These are phyloP conservation scores for Epichloe scottii DNA, from an alignment of 2,329 filamentous ascomycete genomes.

Conservation along the genomic window DNA sequence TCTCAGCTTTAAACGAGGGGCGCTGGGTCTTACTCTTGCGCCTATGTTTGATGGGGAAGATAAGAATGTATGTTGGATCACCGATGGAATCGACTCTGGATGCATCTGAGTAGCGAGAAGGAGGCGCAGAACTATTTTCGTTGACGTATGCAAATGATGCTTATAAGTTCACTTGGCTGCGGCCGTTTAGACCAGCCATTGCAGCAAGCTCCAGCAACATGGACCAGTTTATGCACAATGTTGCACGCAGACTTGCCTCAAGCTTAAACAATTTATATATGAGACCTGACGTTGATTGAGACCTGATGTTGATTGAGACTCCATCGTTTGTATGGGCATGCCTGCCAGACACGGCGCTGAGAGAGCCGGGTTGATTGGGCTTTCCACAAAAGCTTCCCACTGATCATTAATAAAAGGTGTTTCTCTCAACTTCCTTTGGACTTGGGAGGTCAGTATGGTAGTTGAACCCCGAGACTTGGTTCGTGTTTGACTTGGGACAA, in stretches of 20 bases:
- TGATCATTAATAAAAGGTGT: neutral
- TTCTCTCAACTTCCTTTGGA: neutral
- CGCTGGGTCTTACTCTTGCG: neutral
- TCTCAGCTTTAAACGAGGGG: neutral
- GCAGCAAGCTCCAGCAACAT: neutral
- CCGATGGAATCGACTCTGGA: neutral
- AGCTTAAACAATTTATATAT: neutral
- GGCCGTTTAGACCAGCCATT: neutral
- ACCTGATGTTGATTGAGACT: neutral
- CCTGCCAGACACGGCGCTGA: neutral
- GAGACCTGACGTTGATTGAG: neutral
- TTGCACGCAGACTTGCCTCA: neutral
- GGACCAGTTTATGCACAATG: neutral
- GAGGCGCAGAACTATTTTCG: neutral
- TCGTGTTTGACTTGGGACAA: too few relatives aligned
- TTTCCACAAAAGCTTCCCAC: too few relatives aligned
- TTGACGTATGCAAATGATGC: neutral
- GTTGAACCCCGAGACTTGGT: too few relatives aligned
- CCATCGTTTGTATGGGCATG: neutral
- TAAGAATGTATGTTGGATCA: neutral
- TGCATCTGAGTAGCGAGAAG: conserved; percentile 1
- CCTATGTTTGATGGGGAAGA: neutral
- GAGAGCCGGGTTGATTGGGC: neutral
- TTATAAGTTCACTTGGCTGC: neutral
- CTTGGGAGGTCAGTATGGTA: too few relatives aligned